These are phyloP conservation scores for Tarenaya hassleriana DNA, from an alignment of 345 rosid species.

Conservation along the genomic window DNA sequence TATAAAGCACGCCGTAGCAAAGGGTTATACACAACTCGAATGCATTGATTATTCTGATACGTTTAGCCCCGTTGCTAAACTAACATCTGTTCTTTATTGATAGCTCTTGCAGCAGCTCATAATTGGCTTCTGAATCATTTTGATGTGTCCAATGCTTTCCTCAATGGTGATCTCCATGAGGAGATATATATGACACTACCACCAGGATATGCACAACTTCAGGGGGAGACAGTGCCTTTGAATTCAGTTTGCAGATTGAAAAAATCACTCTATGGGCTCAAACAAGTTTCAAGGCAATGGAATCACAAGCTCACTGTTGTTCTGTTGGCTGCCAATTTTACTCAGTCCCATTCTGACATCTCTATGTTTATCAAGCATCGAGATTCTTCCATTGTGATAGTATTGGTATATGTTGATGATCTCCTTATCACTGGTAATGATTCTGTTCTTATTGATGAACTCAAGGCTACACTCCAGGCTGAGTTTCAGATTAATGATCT, in stretches of 20 bases:
- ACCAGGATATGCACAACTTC: not conserved
- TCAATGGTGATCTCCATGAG: not conserved
- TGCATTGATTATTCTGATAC: not conserved
- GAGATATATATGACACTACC: not conserved
- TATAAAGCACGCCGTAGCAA: not conserved
- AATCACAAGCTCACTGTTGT: not conserved
- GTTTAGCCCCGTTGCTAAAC: not conserved
- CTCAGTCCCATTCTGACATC: not conserved
- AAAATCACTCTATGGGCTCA: not conserved
- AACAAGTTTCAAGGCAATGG: not conserved
- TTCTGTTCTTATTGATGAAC: not conserved
- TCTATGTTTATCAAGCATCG: not conserved
- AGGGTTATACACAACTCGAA: not conserved
- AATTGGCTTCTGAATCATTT: not conserved
- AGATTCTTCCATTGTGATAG: not conserved
- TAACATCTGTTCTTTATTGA: not conserved
- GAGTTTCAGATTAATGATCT: not conserved
- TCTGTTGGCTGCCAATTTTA: not conserved
- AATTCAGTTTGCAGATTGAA: not conserved
- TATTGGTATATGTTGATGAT: not conserved
- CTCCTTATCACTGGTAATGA: not conserved
- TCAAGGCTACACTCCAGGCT: not conserved
- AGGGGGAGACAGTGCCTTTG: not conserved
- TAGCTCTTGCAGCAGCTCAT: not conserved
- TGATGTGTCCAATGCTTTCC: not conserved